Conservation (phyloP, 192 early-diverging fungal genomes). For the Thamnidium elegans region DNA sequence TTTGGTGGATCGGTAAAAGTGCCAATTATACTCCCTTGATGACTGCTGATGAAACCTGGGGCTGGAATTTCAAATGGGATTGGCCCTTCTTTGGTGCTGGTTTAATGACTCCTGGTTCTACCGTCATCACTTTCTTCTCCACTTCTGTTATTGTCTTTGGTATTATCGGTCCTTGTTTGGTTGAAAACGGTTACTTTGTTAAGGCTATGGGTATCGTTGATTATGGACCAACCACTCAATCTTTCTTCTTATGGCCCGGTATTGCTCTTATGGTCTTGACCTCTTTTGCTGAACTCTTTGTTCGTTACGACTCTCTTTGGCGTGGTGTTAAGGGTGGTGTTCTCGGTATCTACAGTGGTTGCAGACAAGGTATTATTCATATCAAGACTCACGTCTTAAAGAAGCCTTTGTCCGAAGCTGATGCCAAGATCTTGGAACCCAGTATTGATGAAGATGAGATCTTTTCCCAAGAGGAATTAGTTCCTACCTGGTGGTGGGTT, state of each 20-base stretch:
- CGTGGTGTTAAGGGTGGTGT: constrained; percentile 41
- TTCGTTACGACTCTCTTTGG: constrained; percentile 43
- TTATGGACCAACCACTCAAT: constrained; percentile 47
- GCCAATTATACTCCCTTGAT: constrained; percentile 39
- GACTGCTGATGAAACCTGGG: constrained; percentile 47
- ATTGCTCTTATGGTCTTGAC: constrained; percentile 62
- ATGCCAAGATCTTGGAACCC: constrained; percentile 13
- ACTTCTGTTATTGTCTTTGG: constrained; percentile 55
- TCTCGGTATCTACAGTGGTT: constrained; percentile 9
- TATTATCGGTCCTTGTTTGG: constrained; percentile 58
- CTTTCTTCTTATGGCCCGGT: constrained; percentile 72
- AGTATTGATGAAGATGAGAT: constrained; percentile 37
- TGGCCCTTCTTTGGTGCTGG: constrained; percentile 64
- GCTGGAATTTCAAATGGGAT: constrained; percentile 49
- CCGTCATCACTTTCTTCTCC: constrained; percentile 52
- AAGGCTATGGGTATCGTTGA: constrained; percentile 29
- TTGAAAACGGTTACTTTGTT: constrained; percentile 36
- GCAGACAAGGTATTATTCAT: constrained; percentile 1
- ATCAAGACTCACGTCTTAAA: constrained; percentile 15
- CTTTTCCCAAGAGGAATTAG: constrained; percentile 44
- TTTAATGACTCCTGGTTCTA: constrained; percentile 53
- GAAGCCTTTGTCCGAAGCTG: constrained; percentile 2
- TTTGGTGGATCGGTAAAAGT: constrained; percentile 50
- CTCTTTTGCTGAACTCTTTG: constrained; percentile 59
- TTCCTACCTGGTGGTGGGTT: constrained; percentile 55